Evolutionary conservation across 2,329 filamentous ascomycete genomes (phyloP).

Genomic region (Conoideocrella luteorostrata): DNA sequence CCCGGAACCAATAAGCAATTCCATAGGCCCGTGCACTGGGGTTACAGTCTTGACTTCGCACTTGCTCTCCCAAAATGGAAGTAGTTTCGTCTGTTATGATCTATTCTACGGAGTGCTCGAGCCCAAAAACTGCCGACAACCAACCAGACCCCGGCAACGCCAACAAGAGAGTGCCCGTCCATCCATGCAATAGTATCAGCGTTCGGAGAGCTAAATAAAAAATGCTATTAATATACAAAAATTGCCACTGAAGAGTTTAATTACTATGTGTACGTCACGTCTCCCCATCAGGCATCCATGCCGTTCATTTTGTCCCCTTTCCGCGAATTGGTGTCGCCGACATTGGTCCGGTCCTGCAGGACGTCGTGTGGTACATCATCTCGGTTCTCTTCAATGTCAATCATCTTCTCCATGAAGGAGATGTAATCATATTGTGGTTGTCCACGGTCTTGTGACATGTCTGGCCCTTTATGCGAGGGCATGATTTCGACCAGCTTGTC

Average conservation of each 20-base stretch:
- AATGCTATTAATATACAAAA: constrained; percentile 8
- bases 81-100: not conserved
- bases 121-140: not conserved
- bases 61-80: not conserved
- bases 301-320: constrained; percentile 31
- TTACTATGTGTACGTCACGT: too few relatives aligned
- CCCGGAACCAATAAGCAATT: too few relatives aligned
- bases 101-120: too few relatives aligned
- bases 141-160: not conserved
- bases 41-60: not conserved
- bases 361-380: constrained; percentile 21
- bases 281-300: constrained; percentile 1
- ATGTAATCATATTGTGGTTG: constrained; percentile 93
- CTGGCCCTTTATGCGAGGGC: constrained; percentile 75
- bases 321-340: constrained; percentile 25
- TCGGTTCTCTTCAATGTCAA: constrained; percentile 35
- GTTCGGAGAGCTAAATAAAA: not conserved
- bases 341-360: constrained; percentile 29
- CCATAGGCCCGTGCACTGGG: not conserved
- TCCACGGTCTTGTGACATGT: constrained; percentile 78
- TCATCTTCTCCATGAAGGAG: constrained; percentile 88
- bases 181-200: not conserved
- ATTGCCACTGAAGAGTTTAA: constrained; percentile 1
- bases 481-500: constrained; percentile 85
- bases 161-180: not conserved